These are phyloP conservation scores for Neurospora terricola DNA, from an alignment of 495 filamentous ascomycete species.

Conservation along the genomic window DNA sequence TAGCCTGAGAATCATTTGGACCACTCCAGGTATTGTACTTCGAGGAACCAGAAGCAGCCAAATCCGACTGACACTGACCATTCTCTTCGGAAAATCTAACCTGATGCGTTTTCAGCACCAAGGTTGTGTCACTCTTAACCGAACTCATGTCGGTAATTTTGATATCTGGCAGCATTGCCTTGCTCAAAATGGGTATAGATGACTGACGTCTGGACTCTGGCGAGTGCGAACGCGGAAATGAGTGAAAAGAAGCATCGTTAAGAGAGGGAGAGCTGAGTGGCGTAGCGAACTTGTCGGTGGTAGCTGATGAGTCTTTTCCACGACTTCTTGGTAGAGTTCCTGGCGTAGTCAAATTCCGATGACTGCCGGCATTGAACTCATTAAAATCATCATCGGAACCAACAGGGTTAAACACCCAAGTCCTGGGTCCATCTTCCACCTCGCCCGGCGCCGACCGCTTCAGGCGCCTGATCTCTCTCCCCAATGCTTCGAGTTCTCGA, in stretches of 20 bases:
- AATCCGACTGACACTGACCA: neutral
- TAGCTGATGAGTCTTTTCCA: constrained; percentile 7
- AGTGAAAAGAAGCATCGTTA: constrained; percentile 15
- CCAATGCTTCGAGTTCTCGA: constrained; percentile 22
- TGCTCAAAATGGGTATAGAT: neutral
- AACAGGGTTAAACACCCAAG: neutral
- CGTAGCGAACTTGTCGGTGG: constrained; percentile 13
- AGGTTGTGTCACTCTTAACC: neutral
- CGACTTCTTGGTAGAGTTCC: neutral
- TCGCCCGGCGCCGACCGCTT: constrained; percentile 6
- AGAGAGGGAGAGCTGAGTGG: constrained; percentile 11
- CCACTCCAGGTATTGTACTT: neutral
- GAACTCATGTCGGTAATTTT: neutral
- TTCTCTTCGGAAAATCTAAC: neutral
- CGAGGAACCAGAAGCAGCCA: neutral
- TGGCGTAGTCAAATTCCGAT: neutral
- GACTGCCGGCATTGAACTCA: constrained; percentile 3
- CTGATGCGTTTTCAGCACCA: neutral
- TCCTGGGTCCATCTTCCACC: neutral
- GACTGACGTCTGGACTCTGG: neutral
- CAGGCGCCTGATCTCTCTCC: constrained; percentile 23
- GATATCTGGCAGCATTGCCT: neutral
- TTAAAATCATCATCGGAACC: neutral
- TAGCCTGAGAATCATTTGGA: neutral
- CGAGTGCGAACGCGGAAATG: constrained; percentile 9